phyloP scores from a whole-genome alignment of 257 asterid genomes.

The Ilex aquifolium region DNA sequence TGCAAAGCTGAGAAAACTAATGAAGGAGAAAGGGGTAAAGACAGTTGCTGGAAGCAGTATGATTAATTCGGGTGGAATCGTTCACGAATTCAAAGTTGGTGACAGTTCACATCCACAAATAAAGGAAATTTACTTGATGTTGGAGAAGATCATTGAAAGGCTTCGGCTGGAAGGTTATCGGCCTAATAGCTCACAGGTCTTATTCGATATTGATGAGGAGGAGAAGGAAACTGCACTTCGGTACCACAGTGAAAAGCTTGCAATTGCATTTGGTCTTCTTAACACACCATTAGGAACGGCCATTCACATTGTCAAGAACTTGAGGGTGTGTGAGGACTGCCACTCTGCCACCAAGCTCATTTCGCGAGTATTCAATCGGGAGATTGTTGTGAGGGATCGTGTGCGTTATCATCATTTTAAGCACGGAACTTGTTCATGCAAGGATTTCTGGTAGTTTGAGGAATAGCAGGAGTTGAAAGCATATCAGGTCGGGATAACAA shows the following conservation, averaged over 20 bases:
- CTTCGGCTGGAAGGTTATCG: slow-evolving; percentile 24
- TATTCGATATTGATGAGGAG: slow-evolving; percentile 46
- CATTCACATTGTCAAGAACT: slow-evolving; percentile 41
- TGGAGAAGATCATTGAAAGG: slow-evolving; percentile 29
- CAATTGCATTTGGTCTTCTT: slow-evolving; percentile 45
- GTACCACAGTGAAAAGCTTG: slow-evolving; percentile 62
- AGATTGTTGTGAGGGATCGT: slow-evolving; percentile 44
- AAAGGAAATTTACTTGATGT: slow-evolving; percentile 14
- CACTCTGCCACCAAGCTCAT: slow-evolving; percentile 39
- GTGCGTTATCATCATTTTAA: slow-evolving; percentile 41
- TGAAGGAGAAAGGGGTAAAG: slow-evolving; percentile 42
- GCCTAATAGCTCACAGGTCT: slow-evolving; percentile 28
- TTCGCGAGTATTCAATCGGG: slow-evolving; percentile 31
- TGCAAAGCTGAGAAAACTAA: slow-evolving; percentile 26
- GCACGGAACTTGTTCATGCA: slow-evolving; percentile 42
- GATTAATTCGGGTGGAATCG: slow-evolving; percentile 24
- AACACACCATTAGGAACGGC: slow-evolving; percentile 26
- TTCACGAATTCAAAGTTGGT: slow-evolving; percentile 45
- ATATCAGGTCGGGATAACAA: too few relatives aligned
- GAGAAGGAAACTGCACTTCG: slow-evolving; percentile 40
- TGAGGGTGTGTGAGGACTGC: slow-evolving; percentile 50
- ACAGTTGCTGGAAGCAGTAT: slow-evolving; percentile 29
- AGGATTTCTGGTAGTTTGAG: slow-evolving; percentile 40
- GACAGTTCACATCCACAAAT: slow-evolving; percentile 30
- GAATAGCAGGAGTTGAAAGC: background rate